Conservation (phyloP, 257 asterid species). For the Solanum chilense region DNA sequence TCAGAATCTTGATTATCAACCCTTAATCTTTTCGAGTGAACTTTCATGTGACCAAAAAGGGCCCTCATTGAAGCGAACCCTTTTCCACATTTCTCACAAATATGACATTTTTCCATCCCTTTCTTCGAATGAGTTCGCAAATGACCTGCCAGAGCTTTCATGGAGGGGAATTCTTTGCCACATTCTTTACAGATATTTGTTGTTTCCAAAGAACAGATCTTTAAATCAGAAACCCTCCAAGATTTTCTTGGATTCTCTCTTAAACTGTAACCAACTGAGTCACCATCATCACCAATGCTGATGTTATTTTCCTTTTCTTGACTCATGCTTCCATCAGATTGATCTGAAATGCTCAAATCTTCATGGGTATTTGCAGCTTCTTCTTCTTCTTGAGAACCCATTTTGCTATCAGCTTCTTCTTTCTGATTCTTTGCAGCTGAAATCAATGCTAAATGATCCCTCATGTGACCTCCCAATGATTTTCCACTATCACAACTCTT, state of each 20-base stretch:
- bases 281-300: slow-evolving; percentile 20
- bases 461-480: slow-evolving; percentile 95
- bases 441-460: slow-evolving; percentile 52
- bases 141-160: slow-evolving; percentile 75
- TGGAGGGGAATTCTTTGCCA: slow-evolving; percentile 43
- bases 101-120: slow-evolving; percentile 3
- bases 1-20: slow-evolving; percentile 3
- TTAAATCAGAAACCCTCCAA: slow-evolving; percentile 43
- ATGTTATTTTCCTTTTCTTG: slow-evolving; percentile 17
- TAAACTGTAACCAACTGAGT: slow-evolving; percentile 34
- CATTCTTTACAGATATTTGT: slow-evolving; percentile 47
- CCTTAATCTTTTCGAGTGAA: slow-evolving; percentile 50
- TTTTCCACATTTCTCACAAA: slow-evolving; percentile 60
- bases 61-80: slow-evolving; percentile 62
- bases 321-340: slow-evolving; percentile 9
- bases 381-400: slow-evolving; percentile 9
- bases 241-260: slow-evolving; percentile 78
- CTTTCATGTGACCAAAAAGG: slow-evolving; percentile 84
- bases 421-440: slow-evolving; percentile 47
- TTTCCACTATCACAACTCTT: slow-evolving; percentile 58
- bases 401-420: slow-evolving; percentile 7
- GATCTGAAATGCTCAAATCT: slow-evolving; percentile 8
- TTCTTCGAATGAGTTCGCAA: slow-evolving; percentile 64
- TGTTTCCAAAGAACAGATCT: not conserved
- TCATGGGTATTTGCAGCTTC: not conserved